phyloP scores from a whole-genome alignment of 2,329 filamentous ascomycete genomes.

The Colletotrichum sp. region DNA sequence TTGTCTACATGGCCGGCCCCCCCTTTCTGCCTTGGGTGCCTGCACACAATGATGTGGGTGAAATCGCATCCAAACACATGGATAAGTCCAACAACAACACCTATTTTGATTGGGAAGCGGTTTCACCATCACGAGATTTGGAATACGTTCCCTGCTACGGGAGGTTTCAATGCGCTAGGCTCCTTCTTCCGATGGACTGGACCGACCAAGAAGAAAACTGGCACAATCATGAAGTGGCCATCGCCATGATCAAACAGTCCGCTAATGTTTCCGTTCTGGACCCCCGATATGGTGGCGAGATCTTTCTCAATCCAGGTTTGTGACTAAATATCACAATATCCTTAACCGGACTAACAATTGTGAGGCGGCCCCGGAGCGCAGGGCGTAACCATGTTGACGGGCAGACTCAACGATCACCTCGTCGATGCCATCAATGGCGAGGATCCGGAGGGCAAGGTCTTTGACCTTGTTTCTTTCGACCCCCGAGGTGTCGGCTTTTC shows the following conservation, averaged over 20 bases:
- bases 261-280: conserved; percentile 40
- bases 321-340: no score
- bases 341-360: not conserved
- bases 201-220: conserved; percentile 8
- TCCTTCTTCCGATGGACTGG: conserved; percentile 49
- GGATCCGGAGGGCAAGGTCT: conserved; percentile 38
- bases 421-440: not conserved
- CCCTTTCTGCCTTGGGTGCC: not conserved
- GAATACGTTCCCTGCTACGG: conserved; percentile 45
- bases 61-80: not conserved
- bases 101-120: conserved; percentile 38
- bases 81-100: not conserved
- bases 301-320: conserved; percentile 47
- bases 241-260: conserved; percentile 46
- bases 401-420: not conserved
- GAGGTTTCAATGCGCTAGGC: conserved; percentile 43
- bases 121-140: conserved; percentile 38
- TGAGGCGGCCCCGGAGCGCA: not conserved
- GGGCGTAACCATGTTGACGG: not conserved
- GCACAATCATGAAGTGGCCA: conserved; percentile 32
- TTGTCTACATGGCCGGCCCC: not conserved
- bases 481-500: conserved; percentile 44
- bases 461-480: conserved; percentile 53
- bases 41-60: not conserved
- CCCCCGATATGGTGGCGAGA: conserved; percentile 42